phyloP scores from a whole-genome alignment of 345 rosid species.

The Brassica incana region DNA sequence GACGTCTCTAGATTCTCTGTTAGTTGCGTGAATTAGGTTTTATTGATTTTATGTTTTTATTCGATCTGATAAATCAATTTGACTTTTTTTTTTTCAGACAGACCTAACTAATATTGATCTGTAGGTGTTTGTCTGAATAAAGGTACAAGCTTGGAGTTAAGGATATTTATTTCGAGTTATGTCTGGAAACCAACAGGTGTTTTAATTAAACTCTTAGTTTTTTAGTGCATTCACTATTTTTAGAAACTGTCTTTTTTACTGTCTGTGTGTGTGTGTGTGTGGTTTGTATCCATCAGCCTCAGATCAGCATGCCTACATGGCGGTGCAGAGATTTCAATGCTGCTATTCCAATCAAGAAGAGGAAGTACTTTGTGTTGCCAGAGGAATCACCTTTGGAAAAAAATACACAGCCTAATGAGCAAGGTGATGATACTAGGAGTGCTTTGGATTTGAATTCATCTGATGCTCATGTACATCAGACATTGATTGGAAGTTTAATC shows the following conservation, averaged over 20 bases:
- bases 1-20: slow-evolving; percentile 3
- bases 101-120: slow-evolving; percentile 15
- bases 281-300: slow-evolving; percentile 52
- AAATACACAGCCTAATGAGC: slow-evolving; percentile 27
- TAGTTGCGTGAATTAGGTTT: slow-evolving; percentile 28
- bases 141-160: slow-evolving; percentile 10
- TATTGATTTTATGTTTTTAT: not conserved
- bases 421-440: slow-evolving; percentile 28
- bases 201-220: not conserved
- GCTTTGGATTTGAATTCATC: slow-evolving; percentile 37
- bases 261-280: slow-evolving; percentile 14
- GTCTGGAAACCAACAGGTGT: slow-evolving; percentile 65
- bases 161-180: slow-evolving; percentile 39
- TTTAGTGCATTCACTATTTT: not conserved
- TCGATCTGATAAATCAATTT: slow-evolving; percentile 17
- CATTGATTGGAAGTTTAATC: not conserved
- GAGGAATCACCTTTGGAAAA: slow-evolving; percentile 41
- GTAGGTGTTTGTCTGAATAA: slow-evolving; percentile 31
- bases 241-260: slow-evolving; percentile 7
- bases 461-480: slow-evolving; percentile 27
- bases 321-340: slow-evolving; percentile 57
- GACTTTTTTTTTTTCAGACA: not conserved
- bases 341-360: slow-evolving; percentile 83
- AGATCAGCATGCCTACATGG: slow-evolving; percentile 45
- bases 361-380: slow-evolving; percentile 53